Evolutionary conservation across 2,329 filamentous ascomycete genomes (phyloP), one percentile per base, ranked within the genome.

Genomic region (Xylaria sp.): DNA sequence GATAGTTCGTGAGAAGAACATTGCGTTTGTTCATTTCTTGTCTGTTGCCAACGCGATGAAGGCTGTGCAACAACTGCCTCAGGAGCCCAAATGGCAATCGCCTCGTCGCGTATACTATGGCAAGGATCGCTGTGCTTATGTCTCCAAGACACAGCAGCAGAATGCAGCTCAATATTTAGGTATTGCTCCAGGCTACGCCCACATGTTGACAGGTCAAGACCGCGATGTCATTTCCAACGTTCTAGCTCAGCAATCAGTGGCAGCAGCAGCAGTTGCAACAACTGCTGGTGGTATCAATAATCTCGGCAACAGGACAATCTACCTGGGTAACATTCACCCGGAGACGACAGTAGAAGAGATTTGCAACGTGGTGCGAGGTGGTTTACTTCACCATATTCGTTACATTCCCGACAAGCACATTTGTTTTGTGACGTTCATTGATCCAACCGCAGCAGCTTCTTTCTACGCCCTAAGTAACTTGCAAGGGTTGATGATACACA

Each of bases 371-470:
- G 96, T 99, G 61, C 90, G 96, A 72, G 96, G 96, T 68, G 96
- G 96, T 75, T 88, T 99, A 73, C 87, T 99, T 76, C 96, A 99
- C 81, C 96, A 99, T 81, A 97, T 99, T 81, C 93, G 96, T 75
- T 99, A 98, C 83, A 99, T 99, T 76, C 96, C 96, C 6, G 96
- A 99, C 84, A 99, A 99, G 88, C 96, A 99, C 83, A 99, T 99
- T 75, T 99, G 96, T 86, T 99, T 99, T 79, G 96, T 99, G 66
- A 99, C 96, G 1, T 99, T 99, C 82, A 98, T 99, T 80, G 96
- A 99, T 78, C 96, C 96, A 9, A 99, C 96, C 27, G 97, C 96
- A 3, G 96, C 96, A 27, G 96, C 96, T 48, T 98, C 95, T 0
- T 99, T 99, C 85, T 99, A 98, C 77, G 96, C 96, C 50, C 85